phyloP scores from a whole-genome alignment of 306 rosid species.

The Hippophae tibetana region DNA sequence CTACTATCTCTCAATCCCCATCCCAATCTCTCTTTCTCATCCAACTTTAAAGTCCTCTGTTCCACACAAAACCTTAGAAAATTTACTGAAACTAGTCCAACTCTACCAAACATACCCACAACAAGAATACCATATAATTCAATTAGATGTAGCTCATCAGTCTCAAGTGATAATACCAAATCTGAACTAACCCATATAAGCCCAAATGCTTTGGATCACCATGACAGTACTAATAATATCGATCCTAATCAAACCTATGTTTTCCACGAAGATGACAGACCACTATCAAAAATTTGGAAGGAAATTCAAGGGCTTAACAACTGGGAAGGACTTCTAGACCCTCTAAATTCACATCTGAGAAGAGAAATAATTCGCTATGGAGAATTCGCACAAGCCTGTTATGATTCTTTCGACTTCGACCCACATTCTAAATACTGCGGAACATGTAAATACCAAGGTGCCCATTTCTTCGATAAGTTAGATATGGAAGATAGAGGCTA shows the following conservation, averaged over 20 bases:
- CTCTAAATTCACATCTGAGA: constrained; percentile 42
- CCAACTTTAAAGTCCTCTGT: too few species aligned
- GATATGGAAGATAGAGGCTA: constrained; percentile 29
- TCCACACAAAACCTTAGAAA: too few species aligned
- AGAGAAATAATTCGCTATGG: constrained; percentile 55
- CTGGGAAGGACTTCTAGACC: constrained; percentile 54
- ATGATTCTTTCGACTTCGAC: constrained; percentile 63
- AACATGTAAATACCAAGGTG: constrained; percentile 50
- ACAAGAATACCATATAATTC: too few species aligned
- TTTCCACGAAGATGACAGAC: constrained; percentile 6
- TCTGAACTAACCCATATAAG: background rate
- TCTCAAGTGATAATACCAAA: too few species aligned
- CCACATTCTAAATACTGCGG: constrained; percentile 66
- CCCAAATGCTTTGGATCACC: background rate
- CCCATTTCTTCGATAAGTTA: constrained; percentile 37
- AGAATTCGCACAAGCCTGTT: constrained; percentile 50
- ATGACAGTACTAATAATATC: background rate
- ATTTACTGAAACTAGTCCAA: too few species aligned
- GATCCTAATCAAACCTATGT: background rate
- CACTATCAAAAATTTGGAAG: constrained; percentile 31
- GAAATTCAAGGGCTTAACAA: constrained; percentile 48
- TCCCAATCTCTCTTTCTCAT: too few species aligned
- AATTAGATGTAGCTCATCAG: too few species aligned
- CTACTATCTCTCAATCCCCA: too few species aligned
- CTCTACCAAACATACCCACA: too few species aligned